Conservation (phyloP, 805 yeast species). For the Schwanniomyces pseudopolymorphus region DNA sequence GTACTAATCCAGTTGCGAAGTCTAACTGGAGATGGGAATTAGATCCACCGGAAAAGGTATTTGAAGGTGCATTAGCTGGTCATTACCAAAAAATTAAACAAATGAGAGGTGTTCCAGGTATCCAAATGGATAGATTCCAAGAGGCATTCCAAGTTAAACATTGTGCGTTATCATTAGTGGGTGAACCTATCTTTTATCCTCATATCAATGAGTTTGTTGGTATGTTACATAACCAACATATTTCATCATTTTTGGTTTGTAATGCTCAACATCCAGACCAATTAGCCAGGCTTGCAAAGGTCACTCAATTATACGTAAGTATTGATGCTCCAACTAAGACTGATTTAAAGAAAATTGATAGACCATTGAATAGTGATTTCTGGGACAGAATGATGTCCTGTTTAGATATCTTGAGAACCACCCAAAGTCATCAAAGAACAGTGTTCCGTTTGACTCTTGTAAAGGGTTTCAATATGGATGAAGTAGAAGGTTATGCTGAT, state of each 20-base stretch:
- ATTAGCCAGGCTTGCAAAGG: slow-evolving; percentile 63
- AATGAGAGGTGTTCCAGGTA: slow-evolving; percentile 95
- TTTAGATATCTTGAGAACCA: slow-evolving; percentile 71
- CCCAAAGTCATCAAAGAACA: slow-evolving; percentile 80
- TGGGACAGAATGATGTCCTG: slow-evolving; percentile 83
- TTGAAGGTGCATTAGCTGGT: slow-evolving; percentile 83
- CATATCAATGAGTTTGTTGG: slow-evolving; percentile 81
- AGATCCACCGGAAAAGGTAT: slow-evolving; percentile 80
- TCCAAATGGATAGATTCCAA: slow-evolving; percentile 82
- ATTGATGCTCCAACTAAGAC: slow-evolving; percentile 90
- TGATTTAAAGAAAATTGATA: slow-evolving; percentile 77
- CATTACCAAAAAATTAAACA: slow-evolving; percentile 91
- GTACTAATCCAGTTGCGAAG: slow-evolving; percentile 94
- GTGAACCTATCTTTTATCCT: slow-evolving; percentile 94
- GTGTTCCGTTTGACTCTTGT: slow-evolving; percentile 89
- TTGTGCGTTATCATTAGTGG: slow-evolving; percentile 90
- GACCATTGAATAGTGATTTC: slow-evolving; percentile 86
- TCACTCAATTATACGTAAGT: slow-evolving; percentile 88
- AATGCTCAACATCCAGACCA: slow-evolving; percentile 96
- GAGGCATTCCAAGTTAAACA: slow-evolving; percentile 89
- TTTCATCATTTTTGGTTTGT: slow-evolving; percentile 87
- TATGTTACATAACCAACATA: slow-evolving; percentile 75
- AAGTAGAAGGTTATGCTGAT: slow-evolving; percentile 79
- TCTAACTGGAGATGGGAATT: slow-evolving; percentile 93
- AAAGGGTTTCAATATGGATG: slow-evolving; percentile 88